These are phyloP conservation scores for Nothophaeocryptopus gaeumannii DNA, from an alignment of 2,329 filamentous ascomycete genomes.

Conservation along the genomic window DNA sequence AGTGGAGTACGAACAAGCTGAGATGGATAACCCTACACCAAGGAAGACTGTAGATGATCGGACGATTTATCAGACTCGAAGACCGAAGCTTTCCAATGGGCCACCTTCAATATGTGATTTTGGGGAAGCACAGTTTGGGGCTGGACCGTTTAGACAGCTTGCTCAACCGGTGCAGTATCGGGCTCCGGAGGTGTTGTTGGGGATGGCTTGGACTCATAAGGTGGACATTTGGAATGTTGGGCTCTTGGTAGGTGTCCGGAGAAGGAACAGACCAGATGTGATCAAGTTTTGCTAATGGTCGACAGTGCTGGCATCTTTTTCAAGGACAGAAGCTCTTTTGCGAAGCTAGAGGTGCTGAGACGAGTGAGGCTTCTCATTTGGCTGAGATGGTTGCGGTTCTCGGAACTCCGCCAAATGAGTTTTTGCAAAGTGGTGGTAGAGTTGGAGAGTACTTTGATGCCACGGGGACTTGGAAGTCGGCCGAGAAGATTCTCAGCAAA, in stretches of 20 bases:
- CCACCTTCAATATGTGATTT: constrained; percentile 37
- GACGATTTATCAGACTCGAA: constrained; percentile 36
- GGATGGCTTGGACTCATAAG: constrained; percentile 36
- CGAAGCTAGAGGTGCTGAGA: too few species aligned
- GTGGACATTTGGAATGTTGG: constrained; percentile 43
- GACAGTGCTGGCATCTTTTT: too few species aligned
- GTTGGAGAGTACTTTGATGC: background rate
- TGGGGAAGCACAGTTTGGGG: constrained; percentile 39
- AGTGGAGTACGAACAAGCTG: constrained; percentile 32
- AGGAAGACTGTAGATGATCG: constrained; percentile 31
- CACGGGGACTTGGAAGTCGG: constrained; percentile 31
- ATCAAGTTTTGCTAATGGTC: too few species aligned
- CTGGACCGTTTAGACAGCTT: constrained; percentile 29
- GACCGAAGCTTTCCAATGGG: constrained; percentile 35
- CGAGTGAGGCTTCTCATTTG: constrained; percentile 19
- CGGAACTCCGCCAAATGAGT: constrained; percentile 20
- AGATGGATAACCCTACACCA: constrained; percentile 33
- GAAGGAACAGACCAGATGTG: too few species aligned
- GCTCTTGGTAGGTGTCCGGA: constrained; percentile 32
- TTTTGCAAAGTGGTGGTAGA: constrained; percentile 11
- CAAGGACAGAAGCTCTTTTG: too few species aligned
- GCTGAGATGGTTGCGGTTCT: constrained; percentile 27
- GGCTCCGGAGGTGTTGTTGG: constrained; percentile 40
- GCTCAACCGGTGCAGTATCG: constrained; percentile 39
- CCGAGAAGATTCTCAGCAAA: constrained; percentile 30